Conservation (phyloP, 2,329 filamentous ascomycete genomes). For the Leptosphaerulina australis region DNA sequence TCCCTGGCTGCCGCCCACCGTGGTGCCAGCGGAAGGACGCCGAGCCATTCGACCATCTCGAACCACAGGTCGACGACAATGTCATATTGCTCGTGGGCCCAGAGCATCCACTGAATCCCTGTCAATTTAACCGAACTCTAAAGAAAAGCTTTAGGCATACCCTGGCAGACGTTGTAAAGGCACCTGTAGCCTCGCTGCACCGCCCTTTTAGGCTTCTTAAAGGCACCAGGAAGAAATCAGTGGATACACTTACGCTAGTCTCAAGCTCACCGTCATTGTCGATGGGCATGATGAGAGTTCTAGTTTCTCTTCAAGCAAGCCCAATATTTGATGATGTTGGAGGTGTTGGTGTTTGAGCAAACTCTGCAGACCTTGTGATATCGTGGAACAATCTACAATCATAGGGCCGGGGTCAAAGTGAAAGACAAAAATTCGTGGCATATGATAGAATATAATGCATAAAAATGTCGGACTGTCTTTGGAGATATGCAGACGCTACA, state of each 20-base stretch:
- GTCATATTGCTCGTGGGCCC: background rate
- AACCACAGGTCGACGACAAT: background rate
- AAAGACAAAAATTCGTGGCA: too few species aligned
- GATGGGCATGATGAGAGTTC: background rate
- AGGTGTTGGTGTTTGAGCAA: constrained; percentile 8
- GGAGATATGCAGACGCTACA: too few species aligned
- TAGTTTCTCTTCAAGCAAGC: background rate
- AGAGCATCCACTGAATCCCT: background rate
- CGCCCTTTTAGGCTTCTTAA: background rate
- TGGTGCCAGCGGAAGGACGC: background rate
- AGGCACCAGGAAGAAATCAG: background rate
- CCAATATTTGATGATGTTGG: background rate
- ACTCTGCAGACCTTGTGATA: background rate
- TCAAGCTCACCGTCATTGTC: background rate
- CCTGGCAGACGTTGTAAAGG: background rate
- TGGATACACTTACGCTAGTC: background rate
- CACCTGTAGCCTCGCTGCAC: background rate
- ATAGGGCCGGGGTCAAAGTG: background rate
- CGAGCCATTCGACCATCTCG: background rate
- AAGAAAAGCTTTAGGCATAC: background rate
- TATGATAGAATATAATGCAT: too few species aligned
- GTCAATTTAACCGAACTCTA: background rate
- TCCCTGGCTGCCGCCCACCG: background rate
- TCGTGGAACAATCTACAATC: background rate
- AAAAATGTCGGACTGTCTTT: too few species aligned